Evolutionary conservation across 768 basidiomycete species (phyloP), one percentile per base, ranked within the genome.

Genomic region (Mycena rebaudengoi): DNA sequence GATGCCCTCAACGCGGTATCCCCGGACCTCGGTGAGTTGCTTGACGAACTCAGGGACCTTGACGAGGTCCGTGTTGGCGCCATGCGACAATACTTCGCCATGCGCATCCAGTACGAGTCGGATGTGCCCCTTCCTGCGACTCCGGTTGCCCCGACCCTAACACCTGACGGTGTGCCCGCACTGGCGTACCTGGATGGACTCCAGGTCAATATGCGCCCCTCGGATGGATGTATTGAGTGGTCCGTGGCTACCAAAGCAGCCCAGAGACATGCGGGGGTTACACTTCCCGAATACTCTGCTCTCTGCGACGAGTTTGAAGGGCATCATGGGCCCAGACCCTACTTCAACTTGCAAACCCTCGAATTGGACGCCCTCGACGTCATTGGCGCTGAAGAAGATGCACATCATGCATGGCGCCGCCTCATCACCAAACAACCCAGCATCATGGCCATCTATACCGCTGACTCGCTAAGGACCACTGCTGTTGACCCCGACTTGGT

Each of bases 21-120:
- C 25, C 59, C 59, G 21, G 59, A 60, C 32, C n/a, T 60, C 12
- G 50, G 2, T 0, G 49, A 52, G 1, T 10, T 60, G 16, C 3
- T 60, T 5, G 50, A 52, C 23, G 18, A 40, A 3, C 11, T 11
- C 11, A 18, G 39, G 14, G 13, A 23, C 16, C 16, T 16, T 14
- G 7, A 21, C 1, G 50, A 60, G 18, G n/a, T 52, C 0, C 12
- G 50, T 0, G 59, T 40, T 1, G 59, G 49, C 28, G 50, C 59
- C 18, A 52, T 60, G 59, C 29, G 44, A 3, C 49, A 20, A 8
- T 60, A 52, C 32, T 60, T 12, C 25, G 41, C 59, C 5, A 10
- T 60, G 49, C 37, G 58, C 12, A n/a, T 60, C 10, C 5, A 14
- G 4, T 8, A 41, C 21, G 26, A 32, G 8, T 16, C 8, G 13